Evolutionary conservation across 2,329 filamentous ascomycete genomes (phyloP).

Genomic region (Hypoxylon sp.): DNA sequence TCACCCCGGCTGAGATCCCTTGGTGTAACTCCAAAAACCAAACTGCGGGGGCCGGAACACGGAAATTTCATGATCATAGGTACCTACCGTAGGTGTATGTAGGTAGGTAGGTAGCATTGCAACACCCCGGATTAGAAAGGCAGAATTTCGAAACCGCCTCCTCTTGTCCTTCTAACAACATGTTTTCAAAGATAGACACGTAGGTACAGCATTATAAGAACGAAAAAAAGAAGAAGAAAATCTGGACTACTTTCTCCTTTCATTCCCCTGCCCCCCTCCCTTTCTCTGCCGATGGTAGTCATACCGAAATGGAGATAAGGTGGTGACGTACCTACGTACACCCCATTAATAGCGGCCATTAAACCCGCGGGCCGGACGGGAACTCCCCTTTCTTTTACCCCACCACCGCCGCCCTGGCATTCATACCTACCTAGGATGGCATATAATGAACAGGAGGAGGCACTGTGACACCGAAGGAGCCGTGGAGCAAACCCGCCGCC

Average conservation of each 20-base stretch:
- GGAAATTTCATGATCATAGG: slow-evolving; percentile 25
- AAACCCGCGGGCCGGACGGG: slow-evolving; percentile 16
- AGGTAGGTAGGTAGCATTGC: too few relatives aligned
- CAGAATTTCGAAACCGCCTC: too few relatives aligned
- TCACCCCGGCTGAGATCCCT: slow-evolving; percentile 1
- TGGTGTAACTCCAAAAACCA: slow-evolving; percentile 15
- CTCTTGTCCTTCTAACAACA: too few relatives aligned
- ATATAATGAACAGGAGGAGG: slow-evolving; percentile 28
- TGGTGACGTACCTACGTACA: slow-evolving; percentile 11
- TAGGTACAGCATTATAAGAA: too few relatives aligned
- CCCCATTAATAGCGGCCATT: too few relatives aligned
- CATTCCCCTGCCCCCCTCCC: too few relatives aligned
- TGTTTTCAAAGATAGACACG: too few relatives aligned
- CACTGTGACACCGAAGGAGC: slow-evolving; percentile 31
- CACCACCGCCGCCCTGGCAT: slow-evolving; percentile 7
- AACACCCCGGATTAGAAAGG: slow-evolving; percentile 25
- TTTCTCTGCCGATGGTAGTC: too few relatives aligned
- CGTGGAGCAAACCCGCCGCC: slow-evolving; percentile 12
- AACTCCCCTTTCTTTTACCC: slow-evolving; percentile 12
- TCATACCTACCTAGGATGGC: neutral
- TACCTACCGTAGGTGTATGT: too few relatives aligned
- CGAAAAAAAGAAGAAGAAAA: too few relatives aligned
- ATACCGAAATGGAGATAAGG: slow-evolving; percentile 1
- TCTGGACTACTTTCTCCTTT: too few relatives aligned
- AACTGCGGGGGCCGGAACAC: slow-evolving; percentile 31